Percentiles rank a stretch among this genome's conserved stretches.
These are phyloP conservation scores for Aegilops longissima DNA, from an alignment of 176 grass and related monocot genomes.

Conservation along the genomic window DNA sequence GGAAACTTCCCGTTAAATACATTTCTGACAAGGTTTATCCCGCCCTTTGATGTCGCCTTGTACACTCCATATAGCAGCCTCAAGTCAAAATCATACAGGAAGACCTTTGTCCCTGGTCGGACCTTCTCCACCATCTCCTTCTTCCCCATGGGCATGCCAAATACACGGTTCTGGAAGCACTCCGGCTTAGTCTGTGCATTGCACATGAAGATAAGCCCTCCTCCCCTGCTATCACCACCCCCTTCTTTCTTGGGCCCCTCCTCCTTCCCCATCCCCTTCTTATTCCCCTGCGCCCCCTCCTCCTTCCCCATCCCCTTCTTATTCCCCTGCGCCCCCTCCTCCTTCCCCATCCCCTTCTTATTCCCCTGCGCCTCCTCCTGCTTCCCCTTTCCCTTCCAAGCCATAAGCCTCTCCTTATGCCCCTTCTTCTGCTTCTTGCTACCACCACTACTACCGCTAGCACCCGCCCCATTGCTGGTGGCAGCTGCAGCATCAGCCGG, in stretches of 20 bases:
- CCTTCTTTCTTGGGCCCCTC: conserved; percentile 12
- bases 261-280: not conserved
- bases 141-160: conserved; percentile 61
- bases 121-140: conserved; percentile 54
- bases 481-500: conserved; percentile 15
- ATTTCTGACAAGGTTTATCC: conserved; percentile 44
- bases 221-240: conserved; percentile 13
- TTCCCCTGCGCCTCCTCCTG: not conserved
- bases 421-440: not conserved
- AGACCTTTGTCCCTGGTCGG: conserved; percentile 46
- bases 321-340: conserved; percentile 4
- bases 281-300: not conserved
- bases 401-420: not conserved
- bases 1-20: conserved; percentile 62
- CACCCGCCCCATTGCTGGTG: conserved; percentile 23
- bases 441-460: conserved; percentile 22
- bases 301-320: conserved; percentile 23
- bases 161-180: conserved; percentile 54
- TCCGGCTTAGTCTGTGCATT: conserved; percentile 66
- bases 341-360: not conserved
- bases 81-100: conserved; percentile 83
- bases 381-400: conserved; percentile 25
- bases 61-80: conserved; percentile 78
- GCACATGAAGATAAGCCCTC: conserved; percentile 83
- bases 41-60: conserved; percentile 50